Percentiles rank a stretch among this genome's conserved stretches.
Evolutionary conservation across 768 basidiomycete species (phyloP).

Genomic region (Imleria badia): DNA sequence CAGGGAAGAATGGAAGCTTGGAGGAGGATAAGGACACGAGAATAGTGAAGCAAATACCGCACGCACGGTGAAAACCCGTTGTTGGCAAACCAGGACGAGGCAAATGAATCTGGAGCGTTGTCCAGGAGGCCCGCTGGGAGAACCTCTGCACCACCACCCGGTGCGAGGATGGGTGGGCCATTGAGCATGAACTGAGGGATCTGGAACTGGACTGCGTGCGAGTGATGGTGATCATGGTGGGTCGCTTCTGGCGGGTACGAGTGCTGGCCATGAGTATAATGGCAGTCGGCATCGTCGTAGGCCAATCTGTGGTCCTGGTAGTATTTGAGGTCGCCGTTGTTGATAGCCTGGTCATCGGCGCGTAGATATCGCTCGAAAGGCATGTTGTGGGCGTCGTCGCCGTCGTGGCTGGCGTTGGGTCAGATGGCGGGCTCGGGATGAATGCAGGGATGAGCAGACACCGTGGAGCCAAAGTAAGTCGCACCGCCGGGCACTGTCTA

Average conservation of each 20-base stretch:
- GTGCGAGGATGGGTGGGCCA: constrained; percentile 59
- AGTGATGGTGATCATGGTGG: constrained; percentile 6
- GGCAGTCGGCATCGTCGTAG: constrained; percentile 16
- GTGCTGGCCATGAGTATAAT: not conserved
- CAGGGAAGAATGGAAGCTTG: constrained; percentile 24
- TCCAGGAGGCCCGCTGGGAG: constrained; percentile 47
- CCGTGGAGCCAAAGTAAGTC: not conserved
- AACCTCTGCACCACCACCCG: constrained; percentile 74
- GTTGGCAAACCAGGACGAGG: constrained; percentile 52
- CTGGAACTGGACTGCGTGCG: constrained; percentile 48
- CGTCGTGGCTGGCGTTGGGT: constrained; percentile 1
- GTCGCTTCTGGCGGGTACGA: not conserved
- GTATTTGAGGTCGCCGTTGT: constrained; percentile 2
- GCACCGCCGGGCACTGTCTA: not conserved
- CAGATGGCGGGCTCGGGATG: not conserved
- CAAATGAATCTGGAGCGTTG: constrained; percentile 22
- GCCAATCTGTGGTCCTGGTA: constrained; percentile 13
- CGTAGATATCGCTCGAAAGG: constrained; percentile 44
- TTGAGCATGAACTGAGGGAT: constrained; percentile 64
- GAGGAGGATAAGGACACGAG: constrained; percentile 12
- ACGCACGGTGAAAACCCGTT: constrained; percentile 40
- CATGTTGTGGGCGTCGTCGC: constrained; percentile 27
- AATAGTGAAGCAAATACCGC: not conserved
- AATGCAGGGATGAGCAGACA: not conserved
- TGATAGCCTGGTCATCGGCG: constrained; percentile 15